These are phyloP conservation scores for Hevea brasiliensis DNA, from an alignment of 345 rosid genomes.

Conservation along the genomic window DNA sequence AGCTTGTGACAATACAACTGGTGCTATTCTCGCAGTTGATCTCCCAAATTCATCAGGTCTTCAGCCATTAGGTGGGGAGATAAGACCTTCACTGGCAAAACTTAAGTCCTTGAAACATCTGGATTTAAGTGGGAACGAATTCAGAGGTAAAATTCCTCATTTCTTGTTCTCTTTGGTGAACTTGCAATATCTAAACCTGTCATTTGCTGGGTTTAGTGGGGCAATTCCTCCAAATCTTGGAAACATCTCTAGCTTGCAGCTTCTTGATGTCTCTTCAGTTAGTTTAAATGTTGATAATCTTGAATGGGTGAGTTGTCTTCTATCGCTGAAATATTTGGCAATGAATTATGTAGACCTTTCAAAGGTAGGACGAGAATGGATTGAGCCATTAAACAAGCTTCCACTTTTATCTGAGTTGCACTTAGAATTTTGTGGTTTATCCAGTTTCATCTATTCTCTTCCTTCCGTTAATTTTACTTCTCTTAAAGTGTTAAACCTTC, in stretches of 20 bases:
- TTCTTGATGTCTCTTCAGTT: constrained; percentile 36
- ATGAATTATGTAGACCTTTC: constrained; percentile 1
- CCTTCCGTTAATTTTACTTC: constrained; percentile 18
- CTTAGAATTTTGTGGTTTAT: constrained; percentile 23
- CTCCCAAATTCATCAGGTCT: not conserved
- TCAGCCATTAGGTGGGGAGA: constrained; percentile 23
- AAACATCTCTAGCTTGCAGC: constrained; percentile 34
- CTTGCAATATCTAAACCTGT: constrained; percentile 35
- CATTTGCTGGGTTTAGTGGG: constrained; percentile 35
- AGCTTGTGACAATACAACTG: not conserved
- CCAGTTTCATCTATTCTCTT: constrained; percentile 16
- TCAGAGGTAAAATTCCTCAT: constrained; percentile 29
- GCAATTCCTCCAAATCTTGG: constrained; percentile 33
- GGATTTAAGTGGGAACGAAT: constrained; percentile 40
- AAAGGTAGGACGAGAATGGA: not conserved
- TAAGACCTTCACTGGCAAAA: constrained; percentile 35
- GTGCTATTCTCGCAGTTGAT: not conserved
- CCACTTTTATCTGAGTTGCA: constrained; percentile 31
- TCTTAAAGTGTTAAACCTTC: constrained; percentile 12
- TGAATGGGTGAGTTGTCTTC: constrained; percentile 38
- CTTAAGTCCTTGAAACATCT: constrained; percentile 34
- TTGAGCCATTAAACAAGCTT: constrained; percentile 9
- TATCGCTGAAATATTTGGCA: constrained; percentile 26
- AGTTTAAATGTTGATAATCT: constrained; percentile 21
- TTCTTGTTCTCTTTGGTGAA: constrained; percentile 35